These are phyloP conservation scores for Kodamaea ohmeri DNA, from an alignment of 1,139 yeast genomes.

Conservation along the genomic window DNA sequence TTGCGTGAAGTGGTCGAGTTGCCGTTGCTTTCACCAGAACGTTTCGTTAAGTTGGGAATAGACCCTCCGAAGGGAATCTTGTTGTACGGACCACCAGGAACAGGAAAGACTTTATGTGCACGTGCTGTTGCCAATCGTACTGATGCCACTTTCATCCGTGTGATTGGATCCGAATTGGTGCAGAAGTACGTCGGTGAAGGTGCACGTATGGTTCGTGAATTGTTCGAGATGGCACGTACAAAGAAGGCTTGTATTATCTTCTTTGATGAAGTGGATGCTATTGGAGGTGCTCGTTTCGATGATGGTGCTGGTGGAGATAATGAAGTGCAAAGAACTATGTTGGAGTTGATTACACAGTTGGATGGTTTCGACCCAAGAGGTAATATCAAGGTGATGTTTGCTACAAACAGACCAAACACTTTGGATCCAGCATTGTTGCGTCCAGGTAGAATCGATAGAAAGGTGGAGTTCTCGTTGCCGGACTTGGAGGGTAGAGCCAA, in stretches of 20 bases:
- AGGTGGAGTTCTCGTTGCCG: conserved; percentile 94
- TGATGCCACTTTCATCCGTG: conserved; percentile 96
- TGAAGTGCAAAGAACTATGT: conserved; percentile 98
- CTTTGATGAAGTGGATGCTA: conserved; percentile 97
- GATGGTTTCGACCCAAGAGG: conserved; percentile 99
- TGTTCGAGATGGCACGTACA: conserved; percentile 97
- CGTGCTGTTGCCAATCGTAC: conserved; percentile 98
- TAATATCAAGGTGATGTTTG: conserved; percentile 98
- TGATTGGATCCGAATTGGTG: conserved; percentile 95
- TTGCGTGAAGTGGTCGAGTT: conserved; percentile 95
- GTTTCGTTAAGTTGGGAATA: conserved; percentile 93
- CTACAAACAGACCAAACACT: conserved; percentile 96
- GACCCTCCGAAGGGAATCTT: conserved; percentile 98
- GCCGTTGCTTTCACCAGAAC: conserved; percentile 90
- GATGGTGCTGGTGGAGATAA: conserved; percentile 99
- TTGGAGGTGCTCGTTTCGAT: conserved; percentile 98
- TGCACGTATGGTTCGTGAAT: conserved; percentile 97
- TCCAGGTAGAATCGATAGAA: conserved; percentile 98
- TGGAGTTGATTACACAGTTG: conserved; percentile 93
- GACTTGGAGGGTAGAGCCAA: conserved; percentile 97
- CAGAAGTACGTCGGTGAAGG: conserved; percentile 99
- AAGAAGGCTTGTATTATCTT: conserved; percentile 95
- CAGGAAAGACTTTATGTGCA: conserved; percentile 97
- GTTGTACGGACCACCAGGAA: conserved; percentile 97
- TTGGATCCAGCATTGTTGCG: conserved; percentile 96